Evolutionary conservation across 163 green algal species (phyloP).

Genomic region (Chlorella variabilis): DNA sequence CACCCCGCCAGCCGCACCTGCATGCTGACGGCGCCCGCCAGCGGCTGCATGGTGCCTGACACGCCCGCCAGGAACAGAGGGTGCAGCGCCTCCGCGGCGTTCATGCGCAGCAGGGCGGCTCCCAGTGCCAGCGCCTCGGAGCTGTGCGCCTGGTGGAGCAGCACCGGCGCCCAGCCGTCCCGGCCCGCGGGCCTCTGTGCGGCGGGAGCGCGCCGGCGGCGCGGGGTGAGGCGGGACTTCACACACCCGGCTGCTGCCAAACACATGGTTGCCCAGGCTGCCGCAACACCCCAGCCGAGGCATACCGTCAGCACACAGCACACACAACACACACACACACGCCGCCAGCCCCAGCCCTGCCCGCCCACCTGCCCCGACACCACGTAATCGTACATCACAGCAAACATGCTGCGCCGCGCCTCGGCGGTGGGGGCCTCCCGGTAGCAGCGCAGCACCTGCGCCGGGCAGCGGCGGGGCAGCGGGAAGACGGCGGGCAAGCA

Average conservation of each 20-base stretch:
- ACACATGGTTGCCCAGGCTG: no score
- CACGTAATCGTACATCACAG: conserved; percentile 44
- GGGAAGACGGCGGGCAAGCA: not conserved
- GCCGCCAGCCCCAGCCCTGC: no score
- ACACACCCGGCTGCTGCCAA: not conserved
- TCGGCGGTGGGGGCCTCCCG: conserved; percentile 28
- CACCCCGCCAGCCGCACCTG: not conserved
- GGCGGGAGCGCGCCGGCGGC: not conserved
- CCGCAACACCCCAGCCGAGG: no score
- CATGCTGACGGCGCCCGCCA: conserved; percentile 21
- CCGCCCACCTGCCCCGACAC: conserved; percentile 10
- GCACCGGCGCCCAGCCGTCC: conserved; percentile 29
- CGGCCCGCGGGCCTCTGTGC: conserved; percentile 1
- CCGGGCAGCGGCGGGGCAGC: not conserved
- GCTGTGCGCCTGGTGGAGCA: conserved; percentile 36
- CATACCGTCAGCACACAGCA: no score
- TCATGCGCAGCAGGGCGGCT: conserved; percentile 34
- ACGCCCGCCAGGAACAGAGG: conserved; percentile 35
- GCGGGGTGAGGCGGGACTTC: not conserved
- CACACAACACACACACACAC: no score
- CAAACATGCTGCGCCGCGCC: conserved; percentile 37
- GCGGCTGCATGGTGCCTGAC: conserved; percentile 9
- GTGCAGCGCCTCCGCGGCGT: conserved; percentile 30
- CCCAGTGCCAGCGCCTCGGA: conserved; percentile 33
- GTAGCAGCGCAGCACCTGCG: conserved; percentile 45